A percentile compares a stretch with the other conserved stretches of the same genome.
phyloP scores from a whole-genome alignment of 441 rosid genomes.

The Syzygium malaccense region DNA sequence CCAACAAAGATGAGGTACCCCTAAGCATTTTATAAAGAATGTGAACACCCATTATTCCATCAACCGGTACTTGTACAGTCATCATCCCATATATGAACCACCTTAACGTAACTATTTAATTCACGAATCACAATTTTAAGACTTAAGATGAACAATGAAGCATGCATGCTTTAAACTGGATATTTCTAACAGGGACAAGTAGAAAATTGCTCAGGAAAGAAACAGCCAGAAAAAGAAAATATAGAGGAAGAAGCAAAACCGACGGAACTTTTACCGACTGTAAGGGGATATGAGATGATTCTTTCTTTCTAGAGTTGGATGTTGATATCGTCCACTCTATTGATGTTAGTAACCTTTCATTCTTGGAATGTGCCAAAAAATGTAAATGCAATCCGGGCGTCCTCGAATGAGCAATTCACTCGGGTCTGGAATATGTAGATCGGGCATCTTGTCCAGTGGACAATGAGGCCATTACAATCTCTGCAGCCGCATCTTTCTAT shows the following conservation, averaged over 20 bases:
- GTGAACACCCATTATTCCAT: not conserved
- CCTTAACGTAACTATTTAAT: too few relatives aligned
- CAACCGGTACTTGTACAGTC: not conserved
- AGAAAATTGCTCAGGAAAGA: not conserved
- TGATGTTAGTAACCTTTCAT: too few relatives aligned
- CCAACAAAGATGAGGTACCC: not conserved
- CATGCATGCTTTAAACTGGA: not conserved
- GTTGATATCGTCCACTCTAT: not conserved
- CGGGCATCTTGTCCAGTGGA: too few relatives aligned
- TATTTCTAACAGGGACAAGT: not conserved
- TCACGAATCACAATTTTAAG: not conserved
- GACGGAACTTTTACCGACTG: not conserved
- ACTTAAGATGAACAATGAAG: not conserved
- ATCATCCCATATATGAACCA: not conserved
- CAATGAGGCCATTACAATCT: accelerated
- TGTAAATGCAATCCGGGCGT: too few relatives aligned
- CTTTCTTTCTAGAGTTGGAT: not conserved
- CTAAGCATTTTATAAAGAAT: not conserved
- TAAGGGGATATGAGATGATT: not conserved
- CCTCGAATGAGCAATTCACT: too few relatives aligned
- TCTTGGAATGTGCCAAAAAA: too few relatives aligned
- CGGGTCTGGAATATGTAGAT: too few relatives aligned
- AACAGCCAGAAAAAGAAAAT: not conserved
- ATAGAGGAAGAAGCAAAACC: not conserved
- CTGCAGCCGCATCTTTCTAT: too few relatives aligned